phyloP scores from a whole-genome alignment of 148 eudicot genomes.

The Silene uniflora region DNA sequence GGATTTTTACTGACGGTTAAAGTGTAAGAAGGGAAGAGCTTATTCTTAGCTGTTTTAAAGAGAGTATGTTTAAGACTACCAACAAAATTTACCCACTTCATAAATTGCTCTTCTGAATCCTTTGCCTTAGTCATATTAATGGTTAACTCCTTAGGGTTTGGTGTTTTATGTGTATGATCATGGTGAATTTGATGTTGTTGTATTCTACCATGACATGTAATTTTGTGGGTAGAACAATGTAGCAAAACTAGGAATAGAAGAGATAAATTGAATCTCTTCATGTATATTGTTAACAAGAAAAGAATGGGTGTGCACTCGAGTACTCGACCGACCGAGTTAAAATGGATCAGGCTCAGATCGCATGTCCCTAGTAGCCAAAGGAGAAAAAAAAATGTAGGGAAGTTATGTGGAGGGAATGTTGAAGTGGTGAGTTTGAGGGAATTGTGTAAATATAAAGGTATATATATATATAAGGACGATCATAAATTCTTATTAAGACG shows the following conservation, averaged over 20 bases:
- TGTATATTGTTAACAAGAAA: no score
- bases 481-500: no score
- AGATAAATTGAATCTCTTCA: constrained; percentile 27
- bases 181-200: constrained; percentile 7
- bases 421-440: constrained; percentile 12
- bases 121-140: constrained; percentile 58
- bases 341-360: not conserved
- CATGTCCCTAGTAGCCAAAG: not conserved
- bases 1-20: constrained; percentile 76
- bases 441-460: constrained; percentile 2
- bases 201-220: constrained; percentile 36
- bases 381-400: constrained; percentile 9
- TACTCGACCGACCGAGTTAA: not conserved
- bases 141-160: constrained; percentile 34
- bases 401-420: constrained; percentile 16
- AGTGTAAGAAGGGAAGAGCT: constrained; percentile 56
- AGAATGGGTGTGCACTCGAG: not conserved
- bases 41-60: constrained; percentile 62
- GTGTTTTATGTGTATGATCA: constrained; percentile 9
- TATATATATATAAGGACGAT: not conserved
- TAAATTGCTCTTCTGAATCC: constrained; percentile 60
- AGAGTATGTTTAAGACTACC: constrained; percentile 77
- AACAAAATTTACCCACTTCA: constrained; percentile 87
- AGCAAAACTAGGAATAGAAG: constrained; percentile 26
- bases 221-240: constrained; percentile 29